phyloP scores from a whole-genome alignment of 306 rosid genomes.

The Cercis canadensis region DNA sequence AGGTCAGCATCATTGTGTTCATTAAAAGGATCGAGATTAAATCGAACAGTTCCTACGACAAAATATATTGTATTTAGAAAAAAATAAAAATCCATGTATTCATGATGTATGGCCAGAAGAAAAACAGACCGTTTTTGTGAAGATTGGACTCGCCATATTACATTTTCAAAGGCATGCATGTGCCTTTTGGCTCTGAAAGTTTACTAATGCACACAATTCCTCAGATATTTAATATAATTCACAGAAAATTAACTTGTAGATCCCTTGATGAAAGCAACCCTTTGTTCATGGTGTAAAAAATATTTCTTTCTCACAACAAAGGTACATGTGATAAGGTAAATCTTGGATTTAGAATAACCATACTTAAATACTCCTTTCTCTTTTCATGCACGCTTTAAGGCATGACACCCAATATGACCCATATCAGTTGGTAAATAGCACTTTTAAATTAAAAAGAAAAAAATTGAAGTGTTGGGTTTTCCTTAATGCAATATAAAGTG shows the following conservation, averaged over 20 bases:
- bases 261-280: too few species aligned
- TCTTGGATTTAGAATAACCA: neutral
- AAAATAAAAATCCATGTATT: too few species aligned
- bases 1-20: constrained; percentile 85
- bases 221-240: neutral
- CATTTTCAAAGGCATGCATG: too few species aligned
- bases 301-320: too few species aligned
- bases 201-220: constrained; percentile 14
- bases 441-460: too few species aligned
- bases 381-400: neutral
- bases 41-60: constrained; percentile 73
- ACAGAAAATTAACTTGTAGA: neutral
- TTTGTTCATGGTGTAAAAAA: too few species aligned
- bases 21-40: constrained; percentile 83
- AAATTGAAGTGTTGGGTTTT: too few species aligned
- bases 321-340: too few species aligned
- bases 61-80: constrained; percentile 21
- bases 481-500: too few species aligned
- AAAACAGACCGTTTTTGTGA: constrained; percentile 11
- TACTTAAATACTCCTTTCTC: too few species aligned
- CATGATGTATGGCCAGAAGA: too few species aligned
- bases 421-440: too few species aligned
- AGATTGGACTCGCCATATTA: neutral
- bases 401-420: neutral
- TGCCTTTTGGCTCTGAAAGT: neutral